These are phyloP conservation scores for Blastomyces parvus DNA, from an alignment of 2,329 filamentous ascomycete species.

Conservation along the genomic window DNA sequence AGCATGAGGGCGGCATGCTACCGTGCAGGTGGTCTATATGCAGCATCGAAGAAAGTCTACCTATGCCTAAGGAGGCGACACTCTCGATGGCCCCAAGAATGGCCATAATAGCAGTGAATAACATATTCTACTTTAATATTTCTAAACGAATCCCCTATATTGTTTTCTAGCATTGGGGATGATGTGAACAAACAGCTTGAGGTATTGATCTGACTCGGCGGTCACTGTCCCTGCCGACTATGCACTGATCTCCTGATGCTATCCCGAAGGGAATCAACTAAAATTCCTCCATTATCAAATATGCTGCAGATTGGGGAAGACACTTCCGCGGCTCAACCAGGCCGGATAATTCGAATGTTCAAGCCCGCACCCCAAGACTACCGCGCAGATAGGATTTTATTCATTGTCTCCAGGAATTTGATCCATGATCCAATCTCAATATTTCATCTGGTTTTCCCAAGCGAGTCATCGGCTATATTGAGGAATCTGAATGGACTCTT, in stretches of 20 bases:
- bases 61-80: neutral
- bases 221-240: neutral
- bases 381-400: too few species aligned
- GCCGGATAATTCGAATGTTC: too few species aligned
- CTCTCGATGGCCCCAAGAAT: neutral
- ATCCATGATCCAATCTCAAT: too few species aligned
- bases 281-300: too few species aligned
- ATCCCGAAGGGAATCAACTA: too few species aligned
- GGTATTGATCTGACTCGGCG: neutral
- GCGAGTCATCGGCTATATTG: neutral
- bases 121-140: neutral
- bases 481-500: neutral
- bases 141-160: neutral
- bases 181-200: neutral
- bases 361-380: too few species aligned
- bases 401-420: too few species aligned
- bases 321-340: too few species aligned
- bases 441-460: neutral
- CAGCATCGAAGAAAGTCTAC: neutral
- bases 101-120: neutral
- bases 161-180: neutral
- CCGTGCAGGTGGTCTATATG: neutral
- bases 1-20: neutral
- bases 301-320: too few species aligned
- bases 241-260: neutral